These are phyloP conservation scores for Geotrichum europaeum DNA, from an alignment of 1,139 yeast genomes.

Conservation along the genomic window DNA sequence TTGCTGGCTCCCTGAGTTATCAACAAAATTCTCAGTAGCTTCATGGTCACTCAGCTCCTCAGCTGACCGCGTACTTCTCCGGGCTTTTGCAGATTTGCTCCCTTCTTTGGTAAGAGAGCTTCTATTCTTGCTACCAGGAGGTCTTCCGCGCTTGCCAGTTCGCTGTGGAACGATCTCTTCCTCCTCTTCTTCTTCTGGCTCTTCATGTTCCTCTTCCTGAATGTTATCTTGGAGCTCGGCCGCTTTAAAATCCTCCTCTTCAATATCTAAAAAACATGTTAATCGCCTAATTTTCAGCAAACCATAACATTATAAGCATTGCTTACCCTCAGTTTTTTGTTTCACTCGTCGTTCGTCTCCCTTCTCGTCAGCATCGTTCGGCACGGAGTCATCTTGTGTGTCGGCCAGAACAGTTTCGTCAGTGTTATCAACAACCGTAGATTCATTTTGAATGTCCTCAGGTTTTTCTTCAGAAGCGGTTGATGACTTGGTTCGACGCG, in stretches of 20 bases:
- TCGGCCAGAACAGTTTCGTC: not conserved
- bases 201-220: conserved; percentile 24
- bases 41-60: conserved; percentile 25
- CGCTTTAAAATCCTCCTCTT: not conserved
- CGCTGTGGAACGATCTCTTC: conserved; percentile 12
- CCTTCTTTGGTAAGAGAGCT: conserved; percentile 6
- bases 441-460: conserved; percentile 2
- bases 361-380: not conserved
- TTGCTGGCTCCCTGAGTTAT: conserved; percentile 22
- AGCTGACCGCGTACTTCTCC: conserved; percentile 16
- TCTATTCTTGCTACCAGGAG: conserved; percentile 31
- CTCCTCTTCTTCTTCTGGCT: not conserved
- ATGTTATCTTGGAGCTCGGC: conserved; percentile 18
- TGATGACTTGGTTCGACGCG: conserved; percentile 13
- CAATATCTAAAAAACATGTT: not conserved
- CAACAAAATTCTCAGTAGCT: conserved; percentile 21
- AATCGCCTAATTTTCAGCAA: not conserved
- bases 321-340: not conserved
- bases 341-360: not conserved
- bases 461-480: conserved; percentile 7
- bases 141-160: conserved; percentile 33
- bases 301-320: not conserved
- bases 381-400: conserved; percentile 12
- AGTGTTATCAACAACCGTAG: not conserved
- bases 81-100: not conserved